These are phyloP conservation scores for Picea sitchensis DNA, from an alignment of 75 land plant species.

Conservation along the genomic window DNA sequence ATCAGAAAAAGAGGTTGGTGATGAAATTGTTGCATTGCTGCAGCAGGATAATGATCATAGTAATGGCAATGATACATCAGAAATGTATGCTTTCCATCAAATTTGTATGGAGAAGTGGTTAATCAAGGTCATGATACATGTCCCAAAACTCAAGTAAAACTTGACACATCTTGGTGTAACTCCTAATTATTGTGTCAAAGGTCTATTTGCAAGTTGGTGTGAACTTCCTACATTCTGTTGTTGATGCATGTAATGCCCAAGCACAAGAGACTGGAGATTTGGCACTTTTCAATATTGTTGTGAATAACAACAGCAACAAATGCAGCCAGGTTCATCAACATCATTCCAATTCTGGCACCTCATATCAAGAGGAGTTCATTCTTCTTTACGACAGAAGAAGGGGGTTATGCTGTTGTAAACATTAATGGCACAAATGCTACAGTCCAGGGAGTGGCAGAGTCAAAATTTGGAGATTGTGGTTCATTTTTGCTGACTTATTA, in stretches of 20 bases:
- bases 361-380: too few relatives aligned
- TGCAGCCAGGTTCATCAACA: too few relatives aligned
- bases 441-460: conserved; percentile 37
- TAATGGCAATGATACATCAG: conserved; percentile 39
- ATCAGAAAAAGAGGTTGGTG: conserved; percentile 76
- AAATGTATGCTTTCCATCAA: conserved; percentile 71
- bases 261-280: conserved; percentile 67
- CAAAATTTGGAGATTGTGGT: conserved; percentile 84
- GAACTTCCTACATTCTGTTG: conserved; percentile 41
- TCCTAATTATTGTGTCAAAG: conserved; percentile 91
- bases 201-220: conserved; percentile 80
- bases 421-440: too few relatives aligned
- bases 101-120: conserved; percentile 92
- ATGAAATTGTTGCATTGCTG: conserved; percentile 69
- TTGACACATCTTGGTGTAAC: conserved; percentile 71
- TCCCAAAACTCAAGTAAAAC: conserved; percentile 83
- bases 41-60: conserved; percentile 58
- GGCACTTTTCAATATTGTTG: conserved; percentile 82
- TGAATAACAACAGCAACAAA: conserved; percentile 62
- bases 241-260: conserved; percentile 33
- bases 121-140: conserved; percentile 84
- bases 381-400: too few relatives aligned
- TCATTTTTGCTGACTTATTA: conserved; percentile 70
- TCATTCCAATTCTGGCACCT: too few relatives aligned
- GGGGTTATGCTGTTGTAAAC: too few relatives aligned